These are phyloP conservation scores for Diaporthe ampelina DNA, from an alignment of 2,329 filamentous ascomycete genomes.

Conservation along the genomic window DNA sequence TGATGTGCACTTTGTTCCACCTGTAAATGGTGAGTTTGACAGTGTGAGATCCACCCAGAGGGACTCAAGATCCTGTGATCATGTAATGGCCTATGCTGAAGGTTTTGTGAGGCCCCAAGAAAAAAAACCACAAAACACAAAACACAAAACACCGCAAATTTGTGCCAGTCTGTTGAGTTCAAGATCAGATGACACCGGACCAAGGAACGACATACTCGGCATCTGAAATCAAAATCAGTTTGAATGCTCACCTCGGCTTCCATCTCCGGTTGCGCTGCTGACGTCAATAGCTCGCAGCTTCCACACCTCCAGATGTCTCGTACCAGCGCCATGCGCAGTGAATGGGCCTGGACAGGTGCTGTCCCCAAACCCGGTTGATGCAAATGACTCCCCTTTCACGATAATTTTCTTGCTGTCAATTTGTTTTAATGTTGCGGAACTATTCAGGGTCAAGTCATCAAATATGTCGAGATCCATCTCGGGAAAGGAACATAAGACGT, in stretches of 20 bases:
- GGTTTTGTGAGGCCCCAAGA: too few species aligned
- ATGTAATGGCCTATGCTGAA: too few species aligned
- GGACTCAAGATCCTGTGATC: too few species aligned
- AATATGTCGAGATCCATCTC: background rate
- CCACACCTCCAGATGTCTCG: background rate
- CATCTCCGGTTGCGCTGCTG: background rate
- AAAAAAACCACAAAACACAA: too few species aligned
- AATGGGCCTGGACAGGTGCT: background rate
- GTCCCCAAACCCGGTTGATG: too few species aligned
- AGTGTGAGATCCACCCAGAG: too few species aligned
- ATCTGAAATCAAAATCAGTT: background rate
- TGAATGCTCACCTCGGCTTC: background rate
- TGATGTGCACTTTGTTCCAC: too few species aligned
- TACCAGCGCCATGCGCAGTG: background rate
- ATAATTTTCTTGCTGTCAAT: background rate
- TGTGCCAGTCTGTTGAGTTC: too few species aligned
- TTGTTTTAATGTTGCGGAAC: background rate
- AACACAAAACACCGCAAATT: too few species aligned
- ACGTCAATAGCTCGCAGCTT: background rate
- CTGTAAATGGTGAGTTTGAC: too few species aligned
- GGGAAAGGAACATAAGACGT: too few species aligned
- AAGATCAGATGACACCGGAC: background rate
- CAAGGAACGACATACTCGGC: background rate
- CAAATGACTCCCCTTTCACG: too few species aligned
- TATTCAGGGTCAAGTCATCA: background rate